Evolutionary conservation across 2,329 filamentous ascomycete species (phyloP), one percentile per base, ranked within the genome.

Genomic region (Ceratocystis papillata): DNA sequence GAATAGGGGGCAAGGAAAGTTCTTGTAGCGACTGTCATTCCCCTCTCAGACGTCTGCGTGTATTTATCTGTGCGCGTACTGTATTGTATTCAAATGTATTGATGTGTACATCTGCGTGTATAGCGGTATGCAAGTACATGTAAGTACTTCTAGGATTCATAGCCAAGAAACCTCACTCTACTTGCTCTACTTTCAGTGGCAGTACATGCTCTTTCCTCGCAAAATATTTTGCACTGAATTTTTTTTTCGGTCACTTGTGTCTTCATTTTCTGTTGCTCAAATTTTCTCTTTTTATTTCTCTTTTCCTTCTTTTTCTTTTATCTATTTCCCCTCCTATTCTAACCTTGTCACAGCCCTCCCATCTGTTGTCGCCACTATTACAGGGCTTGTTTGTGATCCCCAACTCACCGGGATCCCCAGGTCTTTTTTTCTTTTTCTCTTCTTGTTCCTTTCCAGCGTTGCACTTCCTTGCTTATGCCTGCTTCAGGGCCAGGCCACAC

Each of bases 131-230:
- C 46, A 20, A 48, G 46, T 48, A 48, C 46, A 48, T 48, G 46
- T 48, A 48, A n/a, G 46, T 48, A 48, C 46, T 10, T 48, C 37
- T 41, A 15, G 37, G 37, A 41, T 41, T 41, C 37, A 15, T 12
- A 15, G 12, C 12, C 8, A 12, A 10, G 37, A 41, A 41, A 41
- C 37, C 37, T 41, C 8, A 6, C 17, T 15, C 8, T 15, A 20
- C 50, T 2, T 30, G 1, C 22, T 10, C 50, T 59, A 28, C 17
- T 59, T 59, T 30, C 8, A 59, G 25, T 30, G 53, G 25, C 53
- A 57, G 53, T 57, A 37, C n/a, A 59, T 62, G 45, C 60, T 62
- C 60, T 44, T 62, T 41, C 60, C 41, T 62, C 25, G 8, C 7
- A 20, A 5, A 5, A 10, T n/a, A n/a, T 37, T 30, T 25, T 28